A percentile compares a stretch with the other conserved stretches of the same genome.
Evolutionary conservation across 2,329 filamentous ascomycete species (phyloP).

Genomic region (Zopfia rhizophila): DNA sequence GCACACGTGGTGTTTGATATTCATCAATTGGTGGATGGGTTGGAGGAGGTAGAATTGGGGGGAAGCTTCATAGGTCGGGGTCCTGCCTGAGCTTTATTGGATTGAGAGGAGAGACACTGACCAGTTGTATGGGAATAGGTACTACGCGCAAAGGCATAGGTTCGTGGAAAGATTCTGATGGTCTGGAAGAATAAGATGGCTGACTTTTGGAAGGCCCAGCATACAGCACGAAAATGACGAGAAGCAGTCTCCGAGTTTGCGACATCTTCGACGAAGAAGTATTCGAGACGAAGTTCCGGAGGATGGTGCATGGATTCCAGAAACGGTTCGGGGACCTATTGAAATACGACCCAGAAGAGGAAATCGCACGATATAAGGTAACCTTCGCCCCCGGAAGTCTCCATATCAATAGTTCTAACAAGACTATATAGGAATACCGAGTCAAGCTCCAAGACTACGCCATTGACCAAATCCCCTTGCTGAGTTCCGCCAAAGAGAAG

Average conservation of each 20-base stretch:
- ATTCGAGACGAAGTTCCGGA: slow-evolving; percentile 74
- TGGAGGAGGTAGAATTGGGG: slow-evolving; percentile 68
- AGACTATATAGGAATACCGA: slow-evolving; percentile 59
- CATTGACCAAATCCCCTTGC: slow-evolving; percentile 74
- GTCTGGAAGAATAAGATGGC: slow-evolving; percentile 1
- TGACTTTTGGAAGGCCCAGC: slow-evolving; percentile 56
- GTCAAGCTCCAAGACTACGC: slow-evolving; percentile 68
- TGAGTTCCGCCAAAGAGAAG: slow-evolving; percentile 68
- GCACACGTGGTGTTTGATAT: slow-evolving; percentile 73
- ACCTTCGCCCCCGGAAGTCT: too few species aligned
- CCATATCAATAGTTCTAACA: slow-evolving; percentile 14
- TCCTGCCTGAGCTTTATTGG: slow-evolving; percentile 16
- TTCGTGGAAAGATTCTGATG: slow-evolving; percentile 17
- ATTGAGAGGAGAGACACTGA: slow-evolving; percentile 31
- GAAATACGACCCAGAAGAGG: slow-evolving; percentile 75
- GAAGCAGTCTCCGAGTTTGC: slow-evolving; percentile 72
- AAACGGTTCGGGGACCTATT: slow-evolving; percentile 75
- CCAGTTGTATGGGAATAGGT: slow-evolving; percentile 53
- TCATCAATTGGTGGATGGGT: slow-evolving; percentile 74
- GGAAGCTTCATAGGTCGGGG: slow-evolving; percentile 55
- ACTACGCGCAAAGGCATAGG: slow-evolving; percentile 64
- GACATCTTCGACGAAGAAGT: slow-evolving; percentile 74
- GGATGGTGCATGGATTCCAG: slow-evolving; percentile 70
- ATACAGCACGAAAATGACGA: slow-evolving; percentile 71
- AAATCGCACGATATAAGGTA: slow-evolving; percentile 71